Evolutionary conservation across 1,284 basidiomycete species (phyloP), one percentile per base, ranked within the genome.

Genomic region (Melampsora larici-populina): DNA sequence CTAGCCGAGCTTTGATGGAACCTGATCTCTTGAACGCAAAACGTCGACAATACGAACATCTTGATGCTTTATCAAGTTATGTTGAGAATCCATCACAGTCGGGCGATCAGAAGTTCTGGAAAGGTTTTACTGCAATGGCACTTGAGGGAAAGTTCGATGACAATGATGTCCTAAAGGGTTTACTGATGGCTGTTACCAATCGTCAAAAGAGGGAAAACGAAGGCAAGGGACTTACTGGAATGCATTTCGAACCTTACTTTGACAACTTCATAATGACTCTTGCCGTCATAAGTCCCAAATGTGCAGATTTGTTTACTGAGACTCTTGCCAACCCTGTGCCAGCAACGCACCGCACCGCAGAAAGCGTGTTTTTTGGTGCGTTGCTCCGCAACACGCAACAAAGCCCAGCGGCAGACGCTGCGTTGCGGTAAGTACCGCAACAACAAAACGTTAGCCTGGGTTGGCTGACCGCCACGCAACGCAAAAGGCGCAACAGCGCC

Each of bases 251-350:
- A 18, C 26, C 64, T 33, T 24, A 31, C 18, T 66, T 66, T 18
- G 64, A 66, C 18, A 31, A 66, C 26, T 66, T 66, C 31, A 33
- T 66, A 11, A 66, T 66, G 64, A 66, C 64, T 11, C 15, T 66
- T 7, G 31, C 64, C 46, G 64, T 31, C 18, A 66, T 66, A 17
- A 66, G 64, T 43, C 64, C 64, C 26, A 13, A 33, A 66, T 33
- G 64, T 33, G 36, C 26, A 3, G 21, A 66, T 33, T 36, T 66
- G n/a, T 66, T 40, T 4, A 33, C 18, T 4, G 64, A 66, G 40
- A 66, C 64, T 5, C 46, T 66, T 40, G 64, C 64, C n/a, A n/a
- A n/a, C n/a, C n/a, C n/a, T n/a, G n/a, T n/a, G n/a, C n/a, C n/a
- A n/a, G n/a, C n/a, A n/a, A n/a, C n/a, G n/a, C n/a, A n/a, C n/a